Evolutionary conservation across 768 basidiomycete genomes (phyloP).

Genomic region (Russula sp.): DNA sequence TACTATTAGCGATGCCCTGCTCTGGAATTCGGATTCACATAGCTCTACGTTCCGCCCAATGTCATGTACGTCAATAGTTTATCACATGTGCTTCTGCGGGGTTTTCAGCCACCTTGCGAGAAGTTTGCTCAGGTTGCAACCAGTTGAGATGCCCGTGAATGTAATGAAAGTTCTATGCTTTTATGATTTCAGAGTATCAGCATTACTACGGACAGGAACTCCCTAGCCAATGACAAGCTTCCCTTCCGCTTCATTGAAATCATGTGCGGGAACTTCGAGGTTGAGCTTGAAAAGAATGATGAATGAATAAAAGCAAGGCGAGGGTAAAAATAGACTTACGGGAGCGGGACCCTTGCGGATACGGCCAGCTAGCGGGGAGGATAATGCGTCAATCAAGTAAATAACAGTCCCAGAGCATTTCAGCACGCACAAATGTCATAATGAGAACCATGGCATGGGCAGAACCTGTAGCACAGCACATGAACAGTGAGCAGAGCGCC

Average conservation of each 20-base stretch:
- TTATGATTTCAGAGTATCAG: constrained; percentile 17
- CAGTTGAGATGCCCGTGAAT: not conserved
- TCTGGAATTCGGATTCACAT: constrained; percentile 12
- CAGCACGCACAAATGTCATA: constrained; percentile 82
- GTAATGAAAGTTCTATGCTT: constrained; percentile 20
- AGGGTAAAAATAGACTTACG: constrained; percentile 47
- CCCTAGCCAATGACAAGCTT: constrained; percentile 81
- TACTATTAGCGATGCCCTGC: constrained; percentile 19
- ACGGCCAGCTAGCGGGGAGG: constrained; percentile 67
- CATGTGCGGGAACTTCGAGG: constrained; percentile 87
- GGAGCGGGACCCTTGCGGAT: constrained; percentile 96
- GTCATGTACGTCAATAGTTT: constrained; percentile 9
- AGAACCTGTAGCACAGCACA: constrained; percentile 60
- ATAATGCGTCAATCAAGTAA: constrained; percentile 24
- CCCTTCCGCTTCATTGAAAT: constrained; percentile 81
- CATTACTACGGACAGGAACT: constrained; percentile 1
- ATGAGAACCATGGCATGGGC: constrained; percentile 98
- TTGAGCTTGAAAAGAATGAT: constrained; percentile 59
- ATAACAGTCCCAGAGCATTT: constrained; percentile 15
- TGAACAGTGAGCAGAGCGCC: not conserved
- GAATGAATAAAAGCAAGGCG: constrained; percentile 12
- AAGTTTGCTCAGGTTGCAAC: not conserved
- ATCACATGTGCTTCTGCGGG: not conserved
- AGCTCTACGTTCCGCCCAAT: constrained; percentile 13
- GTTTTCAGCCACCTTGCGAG: not conserved